phyloP scores from a whole-genome alignment of 2,329 filamentous ascomycete genomes.

The Sporothrix inflata region DNA sequence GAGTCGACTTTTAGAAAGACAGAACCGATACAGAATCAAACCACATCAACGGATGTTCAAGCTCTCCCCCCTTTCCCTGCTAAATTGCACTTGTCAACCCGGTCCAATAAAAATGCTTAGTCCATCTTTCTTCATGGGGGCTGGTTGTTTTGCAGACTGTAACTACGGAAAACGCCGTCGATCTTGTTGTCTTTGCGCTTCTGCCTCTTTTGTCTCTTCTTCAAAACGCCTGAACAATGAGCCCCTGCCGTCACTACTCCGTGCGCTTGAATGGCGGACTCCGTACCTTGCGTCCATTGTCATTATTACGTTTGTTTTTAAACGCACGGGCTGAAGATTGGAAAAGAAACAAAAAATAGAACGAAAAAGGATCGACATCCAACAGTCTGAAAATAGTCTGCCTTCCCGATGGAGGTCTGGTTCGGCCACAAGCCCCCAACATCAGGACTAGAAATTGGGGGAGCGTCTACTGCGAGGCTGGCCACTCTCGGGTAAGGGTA shows the following conservation, averaged over 20 bases:
- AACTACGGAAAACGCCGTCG: not conserved
- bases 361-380: not conserved
- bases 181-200: not conserved
- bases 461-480: conserved; percentile 14
- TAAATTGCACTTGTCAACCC: not conserved
- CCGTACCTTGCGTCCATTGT: not conserved
- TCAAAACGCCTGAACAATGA: not conserved
- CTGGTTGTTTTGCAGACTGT: not conserved
- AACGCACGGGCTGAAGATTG: not conserved
- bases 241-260: not conserved
- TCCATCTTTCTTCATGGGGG: not conserved
- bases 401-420: not conserved
- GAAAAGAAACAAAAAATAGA: not conserved
- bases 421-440: not conserved
- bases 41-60: not conserved
- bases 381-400: not conserved
- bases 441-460: no score
- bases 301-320: not conserved
- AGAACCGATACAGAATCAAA: not conserved
- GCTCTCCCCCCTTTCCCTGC: not conserved
- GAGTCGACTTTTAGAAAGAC: no score
- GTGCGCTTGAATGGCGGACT: not conserved
- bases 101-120: not conserved
- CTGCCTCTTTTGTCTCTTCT: not conserved
- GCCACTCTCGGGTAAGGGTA: conserved; percentile 3